Evolutionary conservation across 1,284 basidiomycete genomes (phyloP).

Genomic region (Cutaneotrichosporon dermatis): DNA sequence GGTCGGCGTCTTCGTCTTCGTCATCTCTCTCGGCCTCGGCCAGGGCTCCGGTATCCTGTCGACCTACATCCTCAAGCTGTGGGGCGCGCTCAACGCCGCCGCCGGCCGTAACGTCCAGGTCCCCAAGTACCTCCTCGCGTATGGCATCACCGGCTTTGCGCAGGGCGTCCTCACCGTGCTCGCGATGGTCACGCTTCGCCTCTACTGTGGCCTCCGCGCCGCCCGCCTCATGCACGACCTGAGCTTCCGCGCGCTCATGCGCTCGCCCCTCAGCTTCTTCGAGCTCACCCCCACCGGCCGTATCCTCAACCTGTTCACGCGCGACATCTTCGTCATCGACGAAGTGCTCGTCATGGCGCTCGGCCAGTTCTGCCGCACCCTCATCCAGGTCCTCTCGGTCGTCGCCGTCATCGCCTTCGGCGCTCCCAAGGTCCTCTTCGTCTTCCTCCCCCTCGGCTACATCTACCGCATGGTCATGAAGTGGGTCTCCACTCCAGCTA

Average conservation of each 20-base stretch:
- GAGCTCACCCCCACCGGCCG: conserved; percentile 72
- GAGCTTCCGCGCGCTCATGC: conserved; percentile 62
- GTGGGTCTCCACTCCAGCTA: conserved; percentile 49
- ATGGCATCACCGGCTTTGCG: conserved; percentile 54
- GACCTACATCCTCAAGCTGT: conserved; percentile 68
- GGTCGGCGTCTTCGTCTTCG: conserved; percentile 63
- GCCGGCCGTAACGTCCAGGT: conserved; percentile 58
- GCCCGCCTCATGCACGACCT: conserved; percentile 70
- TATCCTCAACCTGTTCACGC: conserved; percentile 66
- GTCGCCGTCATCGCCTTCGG: conserved; percentile 70
- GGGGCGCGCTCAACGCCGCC: conserved; percentile 72
- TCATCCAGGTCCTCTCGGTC: conserved; percentile 62
- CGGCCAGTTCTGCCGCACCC: conserved; percentile 61
- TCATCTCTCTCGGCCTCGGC: conserved; percentile 56
- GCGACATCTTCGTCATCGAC: conserved; percentile 89
- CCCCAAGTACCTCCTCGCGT: conserved; percentile 36
- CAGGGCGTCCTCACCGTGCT: conserved; percentile 56
- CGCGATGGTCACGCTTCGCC: conserved; percentile 65
- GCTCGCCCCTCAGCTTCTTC: conserved; percentile 80
- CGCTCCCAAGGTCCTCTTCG: conserved; percentile 76
- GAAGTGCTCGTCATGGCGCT: conserved; percentile 70
- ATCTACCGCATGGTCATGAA: conserved; percentile 73
- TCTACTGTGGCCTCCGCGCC: conserved; percentile 71
- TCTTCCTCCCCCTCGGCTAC: conserved; percentile 67
- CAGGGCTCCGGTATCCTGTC: conserved; percentile 53